These are phyloP conservation scores for Candida quercuum DNA, from an alignment of 805 yeast genomes.

Conservation along the genomic window DNA sequence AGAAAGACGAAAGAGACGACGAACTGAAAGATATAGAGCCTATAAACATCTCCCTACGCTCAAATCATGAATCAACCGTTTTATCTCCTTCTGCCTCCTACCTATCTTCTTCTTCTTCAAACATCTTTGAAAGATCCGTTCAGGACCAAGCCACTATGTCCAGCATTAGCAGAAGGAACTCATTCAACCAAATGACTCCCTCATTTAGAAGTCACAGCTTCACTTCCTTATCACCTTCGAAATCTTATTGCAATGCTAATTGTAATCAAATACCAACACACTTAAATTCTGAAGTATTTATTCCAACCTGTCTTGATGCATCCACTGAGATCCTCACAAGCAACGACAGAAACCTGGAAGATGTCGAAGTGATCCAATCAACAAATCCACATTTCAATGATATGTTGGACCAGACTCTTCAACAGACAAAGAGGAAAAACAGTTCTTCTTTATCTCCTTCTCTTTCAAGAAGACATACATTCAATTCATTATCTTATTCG, in stretches of 20 bases:
- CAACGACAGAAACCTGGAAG: conserved; percentile 2
- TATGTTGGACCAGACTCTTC: conserved; percentile 1
- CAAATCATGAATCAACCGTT: neutral
- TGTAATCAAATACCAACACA: neutral
- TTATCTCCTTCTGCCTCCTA: conserved; percentile 3
- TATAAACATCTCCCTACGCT: neutral
- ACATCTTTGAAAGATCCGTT: conserved; percentile 16
- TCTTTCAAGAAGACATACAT: conserved; percentile 5
- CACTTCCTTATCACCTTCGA: conserved; percentile 3
- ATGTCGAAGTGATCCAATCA: conserved; percentile 5
- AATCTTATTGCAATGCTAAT: neutral
- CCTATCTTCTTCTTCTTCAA: conserved; percentile 5
- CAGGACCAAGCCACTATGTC: conserved; percentile 10
- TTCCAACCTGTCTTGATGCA: conserved; percentile 8
- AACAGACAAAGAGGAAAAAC: neutral
- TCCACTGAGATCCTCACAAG: conserved; percentile 3
- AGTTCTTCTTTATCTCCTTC: conserved; percentile 1
- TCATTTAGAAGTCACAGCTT: conserved; percentile 4
- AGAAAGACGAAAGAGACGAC: conserved; percentile 4
- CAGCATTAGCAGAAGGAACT: conserved; percentile 3
- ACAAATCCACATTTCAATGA: neutral
- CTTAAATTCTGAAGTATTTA: conserved; percentile 3
- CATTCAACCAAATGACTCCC: conserved; percentile 3
- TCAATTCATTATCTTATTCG: neutral
- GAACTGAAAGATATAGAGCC: conserved; percentile 4